Percentiles rank a stretch among this genome's conserved stretches.
These are phyloP conservation scores for Gnomoniopsis smithogilvyi DNA, from an alignment of 2,329 filamentous ascomycete species.

Conservation along the genomic window DNA sequence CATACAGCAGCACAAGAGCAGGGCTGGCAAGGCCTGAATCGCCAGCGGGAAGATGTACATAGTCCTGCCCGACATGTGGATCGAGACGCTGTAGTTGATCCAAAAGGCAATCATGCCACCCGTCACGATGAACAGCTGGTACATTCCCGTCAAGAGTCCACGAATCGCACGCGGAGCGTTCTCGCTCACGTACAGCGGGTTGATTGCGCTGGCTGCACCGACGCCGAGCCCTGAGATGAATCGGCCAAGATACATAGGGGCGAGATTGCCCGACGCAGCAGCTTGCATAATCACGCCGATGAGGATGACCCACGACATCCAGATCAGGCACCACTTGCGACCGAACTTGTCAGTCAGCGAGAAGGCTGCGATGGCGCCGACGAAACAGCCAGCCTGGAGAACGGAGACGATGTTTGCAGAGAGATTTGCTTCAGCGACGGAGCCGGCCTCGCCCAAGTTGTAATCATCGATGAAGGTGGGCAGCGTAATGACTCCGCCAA, in stretches of 20 bases:
- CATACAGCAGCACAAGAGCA: constrained; percentile 58
- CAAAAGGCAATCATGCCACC: constrained; percentile 51
- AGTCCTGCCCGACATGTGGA: constrained; percentile 35
- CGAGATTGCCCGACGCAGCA: constrained; percentile 26
- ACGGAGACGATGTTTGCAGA: constrained; percentile 24
- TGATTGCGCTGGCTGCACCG: constrained; percentile 41
- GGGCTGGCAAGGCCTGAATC: constrained; percentile 60
- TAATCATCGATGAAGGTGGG: constrained; percentile 50
- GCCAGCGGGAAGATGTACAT: constrained; percentile 59
- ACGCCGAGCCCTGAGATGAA: constrained; percentile 53
- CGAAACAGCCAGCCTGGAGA: constrained; percentile 25
- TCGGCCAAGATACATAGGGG: constrained; percentile 29
- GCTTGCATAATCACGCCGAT: constrained; percentile 31
- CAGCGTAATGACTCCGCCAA: constrained; percentile 63
- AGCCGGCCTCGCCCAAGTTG: constrained; percentile 19
- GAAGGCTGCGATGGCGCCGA: constrained; percentile 22
- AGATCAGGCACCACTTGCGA: constrained; percentile 28
- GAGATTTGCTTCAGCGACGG: constrained; percentile 19
- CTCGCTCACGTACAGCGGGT: constrained; percentile 44
- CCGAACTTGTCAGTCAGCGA: constrained; percentile 28
- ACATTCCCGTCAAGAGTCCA: constrained; percentile 57
- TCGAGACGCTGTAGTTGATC: constrained; percentile 39
- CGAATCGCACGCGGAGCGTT: constrained; percentile 57
- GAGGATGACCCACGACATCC: constrained; percentile 26
- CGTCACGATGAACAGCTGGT: constrained; percentile 55